Evolutionary conservation across 371 early-diverging fungal genomes (phyloP).

Genomic region (Capniomyces stellatus): DNA sequence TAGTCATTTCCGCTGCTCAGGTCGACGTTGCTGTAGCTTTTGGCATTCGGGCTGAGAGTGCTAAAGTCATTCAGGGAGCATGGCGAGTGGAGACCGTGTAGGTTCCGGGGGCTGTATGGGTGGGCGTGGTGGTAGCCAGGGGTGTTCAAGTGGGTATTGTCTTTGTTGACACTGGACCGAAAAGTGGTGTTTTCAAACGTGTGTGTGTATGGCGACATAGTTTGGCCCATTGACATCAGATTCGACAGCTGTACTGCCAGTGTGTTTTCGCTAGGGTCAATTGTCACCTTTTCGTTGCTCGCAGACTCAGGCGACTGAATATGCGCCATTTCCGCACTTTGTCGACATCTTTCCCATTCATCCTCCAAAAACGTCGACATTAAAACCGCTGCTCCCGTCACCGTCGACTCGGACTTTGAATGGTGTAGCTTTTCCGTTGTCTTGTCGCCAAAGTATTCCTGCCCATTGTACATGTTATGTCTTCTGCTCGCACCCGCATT

Average conservation of each 20-base stretch:
- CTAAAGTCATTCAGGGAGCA: too few relatives aligned
- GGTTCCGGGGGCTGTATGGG: too few relatives aligned
- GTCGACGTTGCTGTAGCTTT: too few relatives aligned
- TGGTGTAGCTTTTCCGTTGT: background rate
- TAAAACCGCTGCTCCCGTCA: background rate
- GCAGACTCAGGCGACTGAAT: conserved; percentile 15
- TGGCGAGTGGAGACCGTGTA: too few relatives aligned
- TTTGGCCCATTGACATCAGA: conserved; percentile 59
- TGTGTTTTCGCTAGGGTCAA: conserved; percentile 44
- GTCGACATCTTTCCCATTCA: conserved; percentile 11
- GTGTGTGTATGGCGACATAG: conserved; percentile 62
- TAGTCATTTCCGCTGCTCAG: too few relatives aligned
- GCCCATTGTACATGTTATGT: too few relatives aligned
- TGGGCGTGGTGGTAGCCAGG: too few relatives aligned
- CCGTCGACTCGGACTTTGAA: background rate
- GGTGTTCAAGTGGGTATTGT: conserved; percentile 8
- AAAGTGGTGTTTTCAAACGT: conserved; percentile 54
- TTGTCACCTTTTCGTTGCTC: conserved; percentile 31
- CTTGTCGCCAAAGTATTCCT: background rate
- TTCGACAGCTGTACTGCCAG: conserved; percentile 66
- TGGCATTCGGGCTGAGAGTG: too few relatives aligned
- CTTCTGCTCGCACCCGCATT: too few relatives aligned
- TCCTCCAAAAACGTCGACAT: conserved; percentile 3
- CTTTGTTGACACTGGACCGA: conserved; percentile 32
- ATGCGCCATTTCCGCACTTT: conserved; percentile 20